Evolutionary conservation across 768 basidiomycete genomes (phyloP).

Genomic region (Termitomyces sp.): DNA sequence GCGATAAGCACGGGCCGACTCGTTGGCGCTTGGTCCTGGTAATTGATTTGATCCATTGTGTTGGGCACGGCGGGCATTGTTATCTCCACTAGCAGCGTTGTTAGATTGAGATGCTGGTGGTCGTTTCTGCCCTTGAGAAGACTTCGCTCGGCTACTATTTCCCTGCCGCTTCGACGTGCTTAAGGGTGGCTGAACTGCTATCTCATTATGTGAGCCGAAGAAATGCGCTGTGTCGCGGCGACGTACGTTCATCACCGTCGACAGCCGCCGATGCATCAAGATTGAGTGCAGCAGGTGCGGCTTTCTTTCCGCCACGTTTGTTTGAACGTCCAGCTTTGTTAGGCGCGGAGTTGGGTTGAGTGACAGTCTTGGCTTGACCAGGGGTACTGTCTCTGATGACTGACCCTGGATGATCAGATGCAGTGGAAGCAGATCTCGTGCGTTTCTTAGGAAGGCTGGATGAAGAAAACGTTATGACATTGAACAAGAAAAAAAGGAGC

Average conservation of each 20-base stretch:
- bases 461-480: not conserved
- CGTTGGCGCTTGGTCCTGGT: slow-evolving; percentile 33
- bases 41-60: slow-evolving; percentile 30
- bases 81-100: slow-evolving; percentile 31
- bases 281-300: slow-evolving; percentile 15
- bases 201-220: slow-evolving; percentile 12
- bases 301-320: slow-evolving; percentile 42
- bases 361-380: slow-evolving; percentile 20
- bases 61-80: slow-evolving; percentile 45
- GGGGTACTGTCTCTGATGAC: slow-evolving; percentile 39
- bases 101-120: slow-evolving; percentile 28
- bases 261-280: slow-evolving; percentile 26
- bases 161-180: slow-evolving; percentile 29
- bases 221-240: not conserved
- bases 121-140: slow-evolving; percentile 33
- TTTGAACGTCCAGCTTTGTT: slow-evolving; percentile 29
- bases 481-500: not conserved
- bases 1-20: slow-evolving; percentile 63
- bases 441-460: slow-evolving; percentile 58
- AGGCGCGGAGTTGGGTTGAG: slow-evolving; percentile 25
- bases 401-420: slow-evolving; percentile 51
- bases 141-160: slow-evolving; percentile 34
- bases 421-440: slow-evolving; percentile 68
- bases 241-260: slow-evolving; percentile 64
- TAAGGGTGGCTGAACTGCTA: slow-evolving; percentile 2